Conservation (phyloP, 2,329 filamentous ascomycete genomes). For the Monosporascus ibericus region DNA sequence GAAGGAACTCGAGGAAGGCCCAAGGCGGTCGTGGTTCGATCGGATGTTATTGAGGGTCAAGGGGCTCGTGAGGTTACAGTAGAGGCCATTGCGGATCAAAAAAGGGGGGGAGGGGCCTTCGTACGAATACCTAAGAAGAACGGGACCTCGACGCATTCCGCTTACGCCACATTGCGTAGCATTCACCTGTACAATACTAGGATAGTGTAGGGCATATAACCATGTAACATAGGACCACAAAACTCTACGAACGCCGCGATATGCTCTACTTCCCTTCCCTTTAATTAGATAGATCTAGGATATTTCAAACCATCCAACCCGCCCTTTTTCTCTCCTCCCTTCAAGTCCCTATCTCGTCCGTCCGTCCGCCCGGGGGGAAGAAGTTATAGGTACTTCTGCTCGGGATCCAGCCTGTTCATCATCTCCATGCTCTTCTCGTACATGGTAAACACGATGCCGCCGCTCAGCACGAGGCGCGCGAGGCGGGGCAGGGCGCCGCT, state of each 20-base stretch:
- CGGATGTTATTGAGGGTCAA: slow-evolving; percentile 48
- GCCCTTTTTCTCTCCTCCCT: slow-evolving; percentile 2
- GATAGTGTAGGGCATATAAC: no score
- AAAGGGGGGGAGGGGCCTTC: no score
- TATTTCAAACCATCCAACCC: not conserved
- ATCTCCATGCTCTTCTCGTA: slow-evolving; percentile 95
- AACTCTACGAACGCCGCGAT: not conserved
- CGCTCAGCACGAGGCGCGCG: slow-evolving; percentile 79
- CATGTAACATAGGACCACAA: not conserved
- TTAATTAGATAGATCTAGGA: slow-evolving; percentile 4
- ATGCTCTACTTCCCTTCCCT: slow-evolving; percentile 1
- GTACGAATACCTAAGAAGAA: no score
- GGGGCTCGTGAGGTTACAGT: slow-evolving; percentile 55
- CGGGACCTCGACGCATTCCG: no score
- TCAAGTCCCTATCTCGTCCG: slow-evolving; percentile 1
- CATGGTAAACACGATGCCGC: slow-evolving; percentile 97
- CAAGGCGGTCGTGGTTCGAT: slow-evolving; percentile 48
- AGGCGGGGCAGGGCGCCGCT: slow-evolving; percentile 83
- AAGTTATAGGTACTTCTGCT: slow-evolving; percentile 69
- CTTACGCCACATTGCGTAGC: no score
- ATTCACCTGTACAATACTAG: no score
- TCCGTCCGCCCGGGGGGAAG: not conserved
- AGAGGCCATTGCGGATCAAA: slow-evolving; percentile 9
- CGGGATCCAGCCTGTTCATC: slow-evolving; percentile 73
- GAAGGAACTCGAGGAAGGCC: slow-evolving; percentile 57